Percentiles rank a stretch among this genome's conserved stretches.
Evolutionary conservation across 768 basidiomycete species (phyloP).

Genomic region (Collybiopsis luxurians): DNA sequence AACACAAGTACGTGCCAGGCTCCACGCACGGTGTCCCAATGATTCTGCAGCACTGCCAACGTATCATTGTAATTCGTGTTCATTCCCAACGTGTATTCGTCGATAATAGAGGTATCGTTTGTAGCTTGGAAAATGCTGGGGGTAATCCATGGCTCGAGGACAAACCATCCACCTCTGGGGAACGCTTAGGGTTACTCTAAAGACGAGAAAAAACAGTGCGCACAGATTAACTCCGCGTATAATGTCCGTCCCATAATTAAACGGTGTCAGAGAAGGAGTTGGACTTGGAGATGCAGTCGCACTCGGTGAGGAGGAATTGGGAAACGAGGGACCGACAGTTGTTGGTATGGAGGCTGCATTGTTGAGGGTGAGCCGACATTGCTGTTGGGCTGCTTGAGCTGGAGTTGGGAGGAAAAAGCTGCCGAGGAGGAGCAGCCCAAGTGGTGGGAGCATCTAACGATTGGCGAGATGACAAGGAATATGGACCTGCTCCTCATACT

Average conservation of each 20-base stretch:
- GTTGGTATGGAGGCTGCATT: constrained; percentile 12
- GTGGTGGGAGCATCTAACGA: constrained; percentile 12
- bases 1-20: too few relatives aligned
- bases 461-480: too few relatives aligned
- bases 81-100: constrained; percentile 62
- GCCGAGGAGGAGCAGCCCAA: constrained; percentile 20
- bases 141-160: constrained; percentile 76
- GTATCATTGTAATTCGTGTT: constrained; percentile 36
- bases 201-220: constrained; percentile 16
- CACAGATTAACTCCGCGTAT: constrained; percentile 64
- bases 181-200: too few relatives aligned
- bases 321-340: constrained; percentile 2
- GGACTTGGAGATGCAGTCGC: constrained; percentile 10
- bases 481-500: too few relatives aligned
- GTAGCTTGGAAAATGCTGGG: constrained; percentile 70
- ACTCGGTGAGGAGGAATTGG: constrained; percentile 7
- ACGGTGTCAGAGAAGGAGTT: constrained; percentile 25
- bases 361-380: constrained; percentile 26
- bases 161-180: constrained; percentile 61
- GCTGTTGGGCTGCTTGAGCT: constrained; percentile 18
- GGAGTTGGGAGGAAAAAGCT: constrained; percentile 8
- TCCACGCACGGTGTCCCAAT: constrained; percentile 51
- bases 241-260: constrained; percentile 40
- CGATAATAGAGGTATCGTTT: constrained; percentile 51
- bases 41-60: constrained; percentile 40